A percentile compares a stretch with the other conserved stretches of the same genome.
phyloP scores from a whole-genome alignment of 2,329 filamentous ascomycete species.

The Xylogone sp. region DNA sequence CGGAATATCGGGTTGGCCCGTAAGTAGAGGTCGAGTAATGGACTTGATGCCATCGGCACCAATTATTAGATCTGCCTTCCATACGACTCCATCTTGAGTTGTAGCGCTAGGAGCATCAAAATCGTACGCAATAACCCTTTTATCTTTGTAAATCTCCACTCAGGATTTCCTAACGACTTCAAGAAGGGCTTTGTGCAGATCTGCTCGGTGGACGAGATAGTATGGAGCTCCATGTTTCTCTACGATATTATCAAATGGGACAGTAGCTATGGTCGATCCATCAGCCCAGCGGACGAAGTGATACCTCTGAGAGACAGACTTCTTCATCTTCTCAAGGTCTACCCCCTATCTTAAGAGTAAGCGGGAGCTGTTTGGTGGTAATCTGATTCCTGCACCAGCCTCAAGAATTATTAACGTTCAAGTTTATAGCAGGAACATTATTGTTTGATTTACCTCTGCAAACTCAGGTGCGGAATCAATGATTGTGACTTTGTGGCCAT shows the following conservation, averaged over 20 bases:
- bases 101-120: constrained; percentile 14
- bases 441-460: constrained; percentile 31
- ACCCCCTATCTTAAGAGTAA: constrained; percentile 22
- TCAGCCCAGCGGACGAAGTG: constrained; percentile 24
- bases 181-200: constrained; percentile 38
- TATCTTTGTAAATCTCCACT: constrained; percentile 33
- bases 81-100: constrained; percentile 16
- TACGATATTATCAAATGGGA: constrained; percentile 19
- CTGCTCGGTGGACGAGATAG: constrained; percentile 40
- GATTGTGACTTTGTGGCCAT: constrained; percentile 30
- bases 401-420: constrained; percentile 41
- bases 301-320: constrained; percentile 18
- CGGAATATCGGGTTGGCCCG: constrained; percentile 39
- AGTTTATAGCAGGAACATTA: not conserved
- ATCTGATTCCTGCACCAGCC: constrained; percentile 35
- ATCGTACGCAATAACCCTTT: constrained; percentile 26
- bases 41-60: constrained; percentile 35
- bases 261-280: constrained; percentile 20
- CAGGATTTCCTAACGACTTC: constrained; percentile 32
- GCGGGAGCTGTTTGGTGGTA: constrained; percentile 29
- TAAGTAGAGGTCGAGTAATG: constrained; percentile 31
- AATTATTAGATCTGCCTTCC: constrained; percentile 29
- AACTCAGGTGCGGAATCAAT: constrained; percentile 33
- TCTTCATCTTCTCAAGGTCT: constrained; percentile 23
- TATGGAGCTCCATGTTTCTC: constrained; percentile 20